Conservation (phyloP, 192 early-diverging fungal species). For the Rhizophagus sp. region DNA sequence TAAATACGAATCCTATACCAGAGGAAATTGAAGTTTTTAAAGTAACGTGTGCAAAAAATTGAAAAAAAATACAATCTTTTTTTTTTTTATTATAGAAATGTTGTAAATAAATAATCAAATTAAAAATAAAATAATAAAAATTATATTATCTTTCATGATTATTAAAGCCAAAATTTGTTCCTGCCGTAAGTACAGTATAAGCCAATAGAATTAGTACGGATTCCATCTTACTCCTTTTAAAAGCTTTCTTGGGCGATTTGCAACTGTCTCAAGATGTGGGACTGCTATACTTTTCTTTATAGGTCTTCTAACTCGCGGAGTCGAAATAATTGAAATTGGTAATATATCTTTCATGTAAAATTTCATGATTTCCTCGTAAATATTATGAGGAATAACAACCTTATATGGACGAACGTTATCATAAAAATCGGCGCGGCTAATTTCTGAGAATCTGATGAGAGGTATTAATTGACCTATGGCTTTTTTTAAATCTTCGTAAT, state of each 20-base stretch:
- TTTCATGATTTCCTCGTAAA: background rate
- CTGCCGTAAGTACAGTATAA: no score
- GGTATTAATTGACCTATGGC: background rate
- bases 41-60: background rate
- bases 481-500: constrained; percentile 1
- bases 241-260: no score
- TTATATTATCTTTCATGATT: no score
- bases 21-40: constrained; percentile 7
- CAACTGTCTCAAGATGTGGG: no score
- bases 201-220: no score
- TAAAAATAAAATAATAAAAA: no score
- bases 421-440: background rate
- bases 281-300: no score
- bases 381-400: background rate
- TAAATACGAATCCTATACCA: background rate
- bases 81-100: no score
- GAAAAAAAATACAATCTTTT: no score
- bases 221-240: no score
- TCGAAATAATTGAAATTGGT: background rate
- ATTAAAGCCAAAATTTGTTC: no score
- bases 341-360: background rate
- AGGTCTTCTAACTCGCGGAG: background rate
- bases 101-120: no score
- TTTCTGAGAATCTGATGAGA: constrained; percentile 16
- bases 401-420: constrained; percentile 6